Evolutionary conservation across 805 yeast species (phyloP).

Genomic region (Trichomonascus vanleenenianus): DNA sequence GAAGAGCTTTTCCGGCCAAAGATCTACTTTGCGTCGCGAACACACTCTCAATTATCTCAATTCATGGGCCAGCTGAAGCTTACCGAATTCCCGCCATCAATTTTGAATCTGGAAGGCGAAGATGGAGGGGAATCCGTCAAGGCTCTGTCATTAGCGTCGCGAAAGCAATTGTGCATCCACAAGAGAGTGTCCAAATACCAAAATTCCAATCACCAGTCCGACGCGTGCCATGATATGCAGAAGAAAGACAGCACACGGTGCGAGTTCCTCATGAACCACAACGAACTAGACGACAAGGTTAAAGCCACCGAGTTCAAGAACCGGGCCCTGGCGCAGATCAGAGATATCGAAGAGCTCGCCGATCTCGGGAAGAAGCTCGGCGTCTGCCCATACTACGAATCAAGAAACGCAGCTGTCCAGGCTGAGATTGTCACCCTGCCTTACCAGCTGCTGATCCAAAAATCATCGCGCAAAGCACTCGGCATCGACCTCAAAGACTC

Average conservation of each 20-base stretch:
- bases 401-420: constrained; percentile 44
- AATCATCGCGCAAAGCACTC: constrained; percentile 49
- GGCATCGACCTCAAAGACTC: constrained; percentile 53
- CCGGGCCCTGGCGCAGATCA: constrained; percentile 44
- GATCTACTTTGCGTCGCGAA: constrained; percentile 71
- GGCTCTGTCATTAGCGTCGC: constrained; percentile 68
- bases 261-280: constrained; percentile 33
- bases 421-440: constrained; percentile 81
- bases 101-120: constrained; percentile 24
- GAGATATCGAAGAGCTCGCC: constrained; percentile 75
- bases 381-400: constrained; percentile 78
- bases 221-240: constrained; percentile 70
- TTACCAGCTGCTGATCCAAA: constrained; percentile 66
- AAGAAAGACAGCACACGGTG: constrained; percentile 35
- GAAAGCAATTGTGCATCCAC: constrained; percentile 79
- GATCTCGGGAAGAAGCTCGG: constrained; percentile 46
- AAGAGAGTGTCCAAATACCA: constrained; percentile 45
- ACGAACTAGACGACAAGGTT: constrained; percentile 27
- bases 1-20: constrained; percentile 32
- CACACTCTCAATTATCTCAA: constrained; percentile 83
- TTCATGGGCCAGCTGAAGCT: constrained; percentile 63
- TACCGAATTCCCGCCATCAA: constrained; percentile 58
- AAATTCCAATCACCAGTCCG: constrained; percentile 56
- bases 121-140: constrained; percentile 45
- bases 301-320: constrained; percentile 43